Evolutionary conservation across 768 basidiomycete genomes (phyloP).

Genomic region (Panus rudis): DNA sequence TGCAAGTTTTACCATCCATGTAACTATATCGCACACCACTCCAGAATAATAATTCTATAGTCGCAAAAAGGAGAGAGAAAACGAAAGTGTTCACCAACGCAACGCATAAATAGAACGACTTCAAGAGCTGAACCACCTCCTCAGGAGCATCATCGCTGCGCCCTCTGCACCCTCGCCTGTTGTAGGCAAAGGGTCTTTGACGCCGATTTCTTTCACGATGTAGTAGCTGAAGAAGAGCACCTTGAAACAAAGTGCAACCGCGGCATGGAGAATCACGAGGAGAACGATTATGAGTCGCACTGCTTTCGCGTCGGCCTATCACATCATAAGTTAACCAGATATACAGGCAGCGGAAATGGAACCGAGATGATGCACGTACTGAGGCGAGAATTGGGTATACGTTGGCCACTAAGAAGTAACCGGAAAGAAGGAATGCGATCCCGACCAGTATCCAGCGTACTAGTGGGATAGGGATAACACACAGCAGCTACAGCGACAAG

Average conservation of each 20-base stretch:
- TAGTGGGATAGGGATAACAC: slow-evolving; percentile 77
- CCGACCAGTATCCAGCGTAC: slow-evolving; percentile 78
- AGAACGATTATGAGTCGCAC: slow-evolving; percentile 77
- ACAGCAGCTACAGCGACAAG: slow-evolving; percentile 50
- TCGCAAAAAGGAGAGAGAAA: too few relatives aligned
- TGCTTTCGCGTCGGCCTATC: slow-evolving; percentile 79
- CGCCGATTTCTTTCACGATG: slow-evolving; percentile 33
- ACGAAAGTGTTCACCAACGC: too few relatives aligned
- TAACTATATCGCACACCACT: neutral
- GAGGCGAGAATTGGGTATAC: slow-evolving; percentile 86
- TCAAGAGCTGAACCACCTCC: too few relatives aligned
- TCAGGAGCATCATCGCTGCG: neutral
- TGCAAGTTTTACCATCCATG: neutral
- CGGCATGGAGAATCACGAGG: slow-evolving; percentile 69
- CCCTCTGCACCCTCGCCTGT: neutral
- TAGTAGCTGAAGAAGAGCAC: slow-evolving; percentile 65
- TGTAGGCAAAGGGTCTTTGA: slow-evolving; percentile 24
- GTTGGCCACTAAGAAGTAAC: slow-evolving; percentile 78
- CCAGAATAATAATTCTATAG: too few relatives aligned
- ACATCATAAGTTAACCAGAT: neutral
- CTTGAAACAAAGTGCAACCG: slow-evolving; percentile 81
- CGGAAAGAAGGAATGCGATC: slow-evolving; percentile 70
- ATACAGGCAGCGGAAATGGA: slow-evolving; percentile 1
- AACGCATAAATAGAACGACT: too few relatives aligned
- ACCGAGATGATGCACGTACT: slow-evolving; percentile 37